Evolutionary conservation across 768 basidiomycete genomes (phyloP), one percentile per base, ranked within the genome.

Genomic region (Gymnopilus junonius): DNA sequence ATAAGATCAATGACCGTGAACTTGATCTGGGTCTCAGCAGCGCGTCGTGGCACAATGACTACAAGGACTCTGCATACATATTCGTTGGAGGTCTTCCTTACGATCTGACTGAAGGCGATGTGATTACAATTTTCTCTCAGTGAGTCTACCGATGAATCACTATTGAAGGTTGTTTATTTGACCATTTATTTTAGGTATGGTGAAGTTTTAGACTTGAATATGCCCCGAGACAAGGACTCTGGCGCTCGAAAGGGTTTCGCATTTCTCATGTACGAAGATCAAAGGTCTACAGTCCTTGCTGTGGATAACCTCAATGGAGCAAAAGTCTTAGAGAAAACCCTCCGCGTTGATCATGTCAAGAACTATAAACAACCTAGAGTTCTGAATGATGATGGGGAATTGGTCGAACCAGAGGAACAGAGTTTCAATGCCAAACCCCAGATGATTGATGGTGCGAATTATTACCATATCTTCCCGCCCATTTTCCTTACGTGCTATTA

Each of bases 301-400:
- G 97, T 99, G 65, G 97, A 99, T 80, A 99, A 99, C 79, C 88
- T 99, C 76, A 99, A 97, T 71, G 97, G 97, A 42, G 93, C 95
- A 50, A 87, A 87, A 58, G 90, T 99, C 42, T 79, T 97, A 32
- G 94, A 91, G 15, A 83, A 89, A 68, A 97, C 89, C 2, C 79
- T 99, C 55, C 89, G 95, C 17, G 97, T 98, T 40, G 95, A 98
- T 74, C 93, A 95, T 71, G 92, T 93, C 65, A 92, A 90, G 74
- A 85, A 94, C 68, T 99, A 99, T 74, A 95, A 93, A 72, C 95
- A 99, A 70, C 86, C 89, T 3, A 93, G 87, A 72, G 73, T 77
- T 53, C 91, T 91, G 75, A 83, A 85, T 53, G 88, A 85, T 34
- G 93, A 93, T 57, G 97, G 97, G 7, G 93, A 97, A 76, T 89